A percentile compares a stretch with the other conserved stretches of the same genome.
Conservation (phyloP, 208 protist genomes). For the Acanthamoeba healyi region DNA sequence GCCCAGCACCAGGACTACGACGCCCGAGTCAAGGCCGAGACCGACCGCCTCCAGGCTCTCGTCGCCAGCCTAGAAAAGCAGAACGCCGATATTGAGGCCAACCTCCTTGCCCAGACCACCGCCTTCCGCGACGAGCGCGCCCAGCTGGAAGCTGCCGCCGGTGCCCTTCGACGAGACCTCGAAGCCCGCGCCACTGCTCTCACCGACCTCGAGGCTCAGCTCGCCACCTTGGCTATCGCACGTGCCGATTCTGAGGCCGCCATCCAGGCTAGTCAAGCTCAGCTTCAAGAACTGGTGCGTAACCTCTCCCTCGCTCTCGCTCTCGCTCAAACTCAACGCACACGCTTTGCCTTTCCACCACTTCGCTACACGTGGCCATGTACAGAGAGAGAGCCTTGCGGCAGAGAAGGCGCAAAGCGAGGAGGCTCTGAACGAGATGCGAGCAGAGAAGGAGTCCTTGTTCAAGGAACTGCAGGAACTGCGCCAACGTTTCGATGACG, state of each 20-base stretch:
- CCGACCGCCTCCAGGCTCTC: neutral
- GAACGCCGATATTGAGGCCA: neutral
- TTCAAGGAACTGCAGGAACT: neutral
- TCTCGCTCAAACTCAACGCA: too few species aligned
- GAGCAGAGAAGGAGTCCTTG: neutral
- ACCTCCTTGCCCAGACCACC: neutral
- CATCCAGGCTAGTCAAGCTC: neutral
- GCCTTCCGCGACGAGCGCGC: conserved; percentile 8
- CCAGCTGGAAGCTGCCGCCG: neutral
- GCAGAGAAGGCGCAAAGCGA: neutral
- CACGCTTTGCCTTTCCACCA: neutral
- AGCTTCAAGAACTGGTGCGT: neutral
- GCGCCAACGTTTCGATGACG: neutral
- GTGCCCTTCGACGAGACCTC: neutral
- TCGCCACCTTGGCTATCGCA: neutral
- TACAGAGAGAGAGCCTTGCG: neutral
- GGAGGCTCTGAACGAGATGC: neutral
- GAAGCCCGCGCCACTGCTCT: neutral
- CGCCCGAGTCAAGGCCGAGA: neutral
- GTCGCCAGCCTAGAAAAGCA: neutral
- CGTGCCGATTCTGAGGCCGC: neutral
- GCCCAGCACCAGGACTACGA: neutral
- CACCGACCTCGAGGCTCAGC: neutral
- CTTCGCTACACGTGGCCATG: neutral
- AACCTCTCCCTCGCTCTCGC: neutral